Evolutionary conservation across 768 basidiomycete species (phyloP), one percentile per base, ranked within the genome.

Genomic region (Suillus subalutaceus): DNA sequence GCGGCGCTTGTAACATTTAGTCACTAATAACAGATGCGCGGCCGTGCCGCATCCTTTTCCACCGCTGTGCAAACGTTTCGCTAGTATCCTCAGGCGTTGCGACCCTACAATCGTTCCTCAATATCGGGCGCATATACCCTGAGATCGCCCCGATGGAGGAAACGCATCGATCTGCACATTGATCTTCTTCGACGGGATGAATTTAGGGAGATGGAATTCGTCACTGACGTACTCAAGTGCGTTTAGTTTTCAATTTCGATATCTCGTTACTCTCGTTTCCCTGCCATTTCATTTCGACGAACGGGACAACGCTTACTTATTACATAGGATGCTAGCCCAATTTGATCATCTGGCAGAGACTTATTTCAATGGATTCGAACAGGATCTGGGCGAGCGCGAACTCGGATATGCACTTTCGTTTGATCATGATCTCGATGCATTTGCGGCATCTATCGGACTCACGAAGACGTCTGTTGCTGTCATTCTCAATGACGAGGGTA

Each of bases 121-220:
- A 86, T 70, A 87, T 92, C 52, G 97, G 96, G 0, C 86, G 92
- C 38, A 83, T 97, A 20, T 92, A 87, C 72, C 86, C 86, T 8
- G 97, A 99, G 69, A 85, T 99, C 26, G 86, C 88, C 0, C 91
- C 91, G 0, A 87, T 97, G 75, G 97, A 99, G n/a, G 80, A 93
- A 91, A 75, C 86, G 92, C 37, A 86, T 99, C 58, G 96, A 99
- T 71, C 91, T 92, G 80, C 96, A 97, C 73, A 87, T 98, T 68
- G 92, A 93, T 57, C 82, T 92, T 32, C 80, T 98, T 4, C 84
- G 91, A 52, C 84, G 89, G 56, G 94, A 98, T 71, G 96, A 96
- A 76, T 96, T 99, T 81, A 86, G 90, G 30, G 96, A 96, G 77
- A 86, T 91, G 80, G 97, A 99, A 72, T 98, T 96, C 77, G 94